phyloP scores from a whole-genome alignment of 768 basidiomycete species.

The Amanita phalloides region DNA sequence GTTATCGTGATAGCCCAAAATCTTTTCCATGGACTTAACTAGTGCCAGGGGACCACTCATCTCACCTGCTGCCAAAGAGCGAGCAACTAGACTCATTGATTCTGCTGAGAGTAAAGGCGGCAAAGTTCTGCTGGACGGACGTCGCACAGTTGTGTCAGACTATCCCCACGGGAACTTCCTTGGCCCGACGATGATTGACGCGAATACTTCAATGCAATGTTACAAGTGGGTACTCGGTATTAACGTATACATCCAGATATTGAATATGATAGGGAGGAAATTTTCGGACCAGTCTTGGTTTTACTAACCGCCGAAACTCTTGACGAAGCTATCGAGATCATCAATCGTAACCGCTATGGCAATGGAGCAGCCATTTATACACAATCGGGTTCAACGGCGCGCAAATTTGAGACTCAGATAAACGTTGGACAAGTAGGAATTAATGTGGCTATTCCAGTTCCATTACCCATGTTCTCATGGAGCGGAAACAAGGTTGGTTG shows the following conservation, averaged over 20 bases:
- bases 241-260: conserved; percentile 3
- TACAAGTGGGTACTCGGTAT: conserved; percentile 54
- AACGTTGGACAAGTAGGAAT: conserved; percentile 92
- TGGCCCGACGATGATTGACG: conserved; percentile 86
- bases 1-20: conserved; percentile 8
- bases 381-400: conserved; percentile 88
- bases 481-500: conserved; percentile 74
- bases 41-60: conserved; percentile 59
- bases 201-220: conserved; percentile 71
- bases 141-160: conserved; percentile 50
- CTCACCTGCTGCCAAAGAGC: conserved; percentile 70
- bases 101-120: conserved; percentile 78
- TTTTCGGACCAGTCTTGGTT: conserved; percentile 87
- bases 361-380: conserved; percentile 97
- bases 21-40: conserved; percentile 4
- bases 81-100: conserved; percentile 65
- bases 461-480: conserved; percentile 91
- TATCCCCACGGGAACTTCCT: conserved; percentile 92
- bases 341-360: conserved; percentile 86
- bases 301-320: conserved; percentile 72
- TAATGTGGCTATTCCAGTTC: conserved; percentile 90
- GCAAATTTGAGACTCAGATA: conserved; percentile 82
- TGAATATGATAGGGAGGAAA: conserved; percentile 59
- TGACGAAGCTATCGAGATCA: conserved; percentile 82
- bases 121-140: conserved; percentile 78